Conservation (phyloP, 1,284 basidiomycete genomes). For the Cystobasidium slooffiae region DNA sequence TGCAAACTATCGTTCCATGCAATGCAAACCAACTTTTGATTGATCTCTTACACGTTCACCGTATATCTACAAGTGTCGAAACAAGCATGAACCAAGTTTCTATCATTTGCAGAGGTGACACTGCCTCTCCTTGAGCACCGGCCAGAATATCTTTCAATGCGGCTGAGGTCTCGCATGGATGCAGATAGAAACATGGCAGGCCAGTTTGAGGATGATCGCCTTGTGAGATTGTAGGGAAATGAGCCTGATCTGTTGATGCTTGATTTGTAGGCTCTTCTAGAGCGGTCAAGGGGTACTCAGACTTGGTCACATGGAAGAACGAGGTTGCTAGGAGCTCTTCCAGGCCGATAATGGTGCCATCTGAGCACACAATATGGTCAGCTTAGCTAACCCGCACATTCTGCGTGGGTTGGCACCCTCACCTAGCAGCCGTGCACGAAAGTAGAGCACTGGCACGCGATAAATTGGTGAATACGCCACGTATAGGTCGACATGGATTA, state of each 20-base stretch:
- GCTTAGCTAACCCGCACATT: neutral
- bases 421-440: slow-evolving; percentile 70
- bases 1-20: neutral
- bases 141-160: slow-evolving; percentile 67
- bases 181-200: slow-evolving; percentile 76
- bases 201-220: slow-evolving; percentile 77
- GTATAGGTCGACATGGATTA: slow-evolving; percentile 61
- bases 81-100: slow-evolving; percentile 76
- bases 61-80: slow-evolving; percentile 62
- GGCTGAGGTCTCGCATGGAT: slow-evolving; percentile 73
- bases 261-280: slow-evolving; percentile 61
- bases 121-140: slow-evolving; percentile 54
- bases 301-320: slow-evolving; percentile 62
- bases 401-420: slow-evolving; percentile 31
- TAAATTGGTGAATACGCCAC: slow-evolving; percentile 74
- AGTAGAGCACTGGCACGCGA: slow-evolving; percentile 77
- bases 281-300: slow-evolving; percentile 60
- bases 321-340: slow-evolving; percentile 64
- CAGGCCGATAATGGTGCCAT: slow-evolving; percentile 67
- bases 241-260: slow-evolving; percentile 58
- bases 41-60: neutral
- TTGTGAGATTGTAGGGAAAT: slow-evolving; percentile 76
- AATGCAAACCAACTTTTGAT: neutral
- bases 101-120: slow-evolving; percentile 62
- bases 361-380: slow-evolving; percentile 58